These are phyloP conservation scores for Tolypocladium ovalisporum DNA, from an alignment of 2,329 filamentous ascomycete species.

Conservation along the genomic window DNA sequence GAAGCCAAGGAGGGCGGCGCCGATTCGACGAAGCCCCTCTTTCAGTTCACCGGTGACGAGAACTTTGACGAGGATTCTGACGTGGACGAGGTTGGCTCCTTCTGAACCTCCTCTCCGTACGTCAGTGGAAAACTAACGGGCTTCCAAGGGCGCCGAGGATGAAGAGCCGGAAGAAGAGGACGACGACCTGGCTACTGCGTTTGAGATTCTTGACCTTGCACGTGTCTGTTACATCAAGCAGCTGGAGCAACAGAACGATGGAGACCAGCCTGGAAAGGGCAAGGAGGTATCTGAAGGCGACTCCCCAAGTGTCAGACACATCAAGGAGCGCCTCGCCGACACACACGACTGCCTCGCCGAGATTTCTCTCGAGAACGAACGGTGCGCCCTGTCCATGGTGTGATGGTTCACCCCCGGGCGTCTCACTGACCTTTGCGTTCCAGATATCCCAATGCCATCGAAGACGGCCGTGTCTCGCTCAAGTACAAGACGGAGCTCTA, in stretches of 20 bases:
- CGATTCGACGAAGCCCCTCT: constrained; percentile 59
- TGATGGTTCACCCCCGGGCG: background rate
- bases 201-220: constrained; percentile 75
- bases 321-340: constrained; percentile 82
- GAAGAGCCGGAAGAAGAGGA: constrained; percentile 46
- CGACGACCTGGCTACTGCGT: constrained; percentile 68
- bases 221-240: constrained; percentile 53
- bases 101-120: background rate
- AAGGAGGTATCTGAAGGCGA: constrained; percentile 30
- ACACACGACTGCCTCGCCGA: constrained; percentile 91
- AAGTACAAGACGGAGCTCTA: constrained; percentile 71
- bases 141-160: constrained; percentile 19
- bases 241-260: constrained; percentile 27
- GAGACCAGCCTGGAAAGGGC: constrained; percentile 27
- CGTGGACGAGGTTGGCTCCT: constrained; percentile 32
- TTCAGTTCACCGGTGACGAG: constrained; percentile 90
- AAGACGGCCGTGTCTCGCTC: constrained; percentile 69
- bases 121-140: constrained; percentile 1
- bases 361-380: constrained; percentile 94
- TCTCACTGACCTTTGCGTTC: constrained; percentile 3
- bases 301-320: constrained; percentile 36
- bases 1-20: constrained; percentile 22
- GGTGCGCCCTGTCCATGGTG: constrained; percentile 28
- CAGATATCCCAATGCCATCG: constrained; percentile 74
- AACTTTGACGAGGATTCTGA: constrained; percentile 81